Base-by-base conservation (phyloP, 371 early-diverging fungal genomes). In the Syncephalastrum racemosum region DNA sequence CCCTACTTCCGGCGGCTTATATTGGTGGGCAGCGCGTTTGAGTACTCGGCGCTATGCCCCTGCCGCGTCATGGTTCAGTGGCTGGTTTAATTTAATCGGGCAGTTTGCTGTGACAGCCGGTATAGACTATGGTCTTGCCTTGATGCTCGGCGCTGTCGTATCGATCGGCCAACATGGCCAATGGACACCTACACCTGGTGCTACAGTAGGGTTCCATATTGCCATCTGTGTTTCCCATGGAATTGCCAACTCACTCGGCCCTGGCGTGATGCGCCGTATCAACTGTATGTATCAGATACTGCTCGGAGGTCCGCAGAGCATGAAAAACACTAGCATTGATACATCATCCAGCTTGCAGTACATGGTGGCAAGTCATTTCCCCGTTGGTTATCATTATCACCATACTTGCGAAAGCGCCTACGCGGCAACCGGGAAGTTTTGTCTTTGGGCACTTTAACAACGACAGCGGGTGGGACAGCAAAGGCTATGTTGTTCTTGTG, bases 1-100 rank as follows among this genome's bases (percentile, higher is more conserved):
- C 59, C 87, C 87, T 24, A 85, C 86, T 23, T 71, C 79, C n/a
- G 89, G 89, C 27, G 85, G 85, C 7, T 71, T 87, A 39, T 87
- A 89, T 63, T 87, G 74, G 71, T 87, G 82, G 81, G 73, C 84
- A 16, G 80, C 80, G n/a, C 58, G 60, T 15, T 52, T 74, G 46
- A 66, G 66, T 47, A 53, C 63, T 5, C 64, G 50, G 36, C 53
- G 44, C 55, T 67, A 64, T 42, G 68, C 65, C 19, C 74, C 74
- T 4, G 64, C 63, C 55, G 65, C 70, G 19, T 70, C 71, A 14
- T 74, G 74, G 74, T 68, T 74, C 58, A 74, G 71, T 10, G 74
- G 74, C 14, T 74, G 74, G 74, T 74, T 64, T 46, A 74, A 74
- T 43, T 49, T 74, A 43, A 68, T 70, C 20, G 74, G 74, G 2